A percentile compares a stretch with the other conserved stretches of the same genome.
Evolutionary conservation across 805 yeast genomes (phyloP).

Genomic region (Ogataea naganishii): DNA sequence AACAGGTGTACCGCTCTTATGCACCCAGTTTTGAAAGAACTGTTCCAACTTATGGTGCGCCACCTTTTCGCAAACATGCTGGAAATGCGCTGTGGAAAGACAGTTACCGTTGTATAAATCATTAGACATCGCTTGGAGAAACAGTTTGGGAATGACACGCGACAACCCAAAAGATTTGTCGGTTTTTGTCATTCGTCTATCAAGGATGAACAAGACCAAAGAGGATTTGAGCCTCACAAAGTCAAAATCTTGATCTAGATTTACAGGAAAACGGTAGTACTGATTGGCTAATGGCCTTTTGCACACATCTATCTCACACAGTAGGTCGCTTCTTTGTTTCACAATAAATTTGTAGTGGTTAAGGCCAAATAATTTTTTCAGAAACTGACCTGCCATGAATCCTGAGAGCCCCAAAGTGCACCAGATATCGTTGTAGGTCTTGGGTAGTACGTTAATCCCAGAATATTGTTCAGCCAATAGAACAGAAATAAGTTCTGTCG

Average conservation of each 20-base stretch:
- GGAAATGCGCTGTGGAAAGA: constrained; percentile 77
- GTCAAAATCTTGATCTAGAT: constrained; percentile 44
- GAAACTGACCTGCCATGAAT: constrained; percentile 71
- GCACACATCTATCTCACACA: constrained; percentile 70
- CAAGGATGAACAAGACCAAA: constrained; percentile 72
- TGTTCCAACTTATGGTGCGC: constrained; percentile 74
- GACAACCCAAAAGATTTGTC: constrained; percentile 90
- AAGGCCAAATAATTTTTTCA: constrained; percentile 65
- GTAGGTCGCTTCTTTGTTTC: constrained; percentile 51
- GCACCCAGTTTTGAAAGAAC: constrained; percentile 92
- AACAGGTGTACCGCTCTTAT: constrained; percentile 80
- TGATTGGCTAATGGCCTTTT: constrained; percentile 77
- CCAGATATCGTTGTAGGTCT: constrained; percentile 77
- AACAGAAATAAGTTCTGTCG: constrained; percentile 60
- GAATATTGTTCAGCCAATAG: constrained; percentile 87
- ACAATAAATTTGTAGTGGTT: constrained; percentile 74
- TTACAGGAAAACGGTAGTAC: constrained; percentile 54
- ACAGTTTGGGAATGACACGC: constrained; percentile 84
- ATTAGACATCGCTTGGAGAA: constrained; percentile 92
- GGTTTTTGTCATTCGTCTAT: constrained; percentile 90
- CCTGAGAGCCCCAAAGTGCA: constrained; percentile 77
- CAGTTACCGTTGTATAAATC: constrained; percentile 72
- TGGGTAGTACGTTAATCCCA: constrained; percentile 84
- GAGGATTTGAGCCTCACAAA: constrained; percentile 81
- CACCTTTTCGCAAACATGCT: constrained; percentile 90